phyloP scores from a whole-genome alignment of 2,329 filamentous ascomycete genomes.

The Daldinia sp. region DNA sequence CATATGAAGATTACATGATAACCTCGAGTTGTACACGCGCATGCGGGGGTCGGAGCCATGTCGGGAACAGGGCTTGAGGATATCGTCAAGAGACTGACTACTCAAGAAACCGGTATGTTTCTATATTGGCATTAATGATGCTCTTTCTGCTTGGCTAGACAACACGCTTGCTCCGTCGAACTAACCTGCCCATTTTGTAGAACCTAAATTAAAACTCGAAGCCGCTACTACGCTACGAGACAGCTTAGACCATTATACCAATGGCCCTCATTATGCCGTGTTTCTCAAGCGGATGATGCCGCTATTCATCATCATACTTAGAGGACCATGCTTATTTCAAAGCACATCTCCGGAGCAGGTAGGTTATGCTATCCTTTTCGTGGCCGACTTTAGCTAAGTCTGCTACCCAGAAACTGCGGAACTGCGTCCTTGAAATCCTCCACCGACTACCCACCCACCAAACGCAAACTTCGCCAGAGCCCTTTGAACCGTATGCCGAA shows the following conservation, averaged over 20 bases:
- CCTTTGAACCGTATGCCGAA: constrained; percentile 85
- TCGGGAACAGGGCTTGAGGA: constrained; percentile 68
- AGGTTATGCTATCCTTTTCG: constrained; percentile 29
- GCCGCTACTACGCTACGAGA: constrained; percentile 89
- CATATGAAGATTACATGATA: constrained; percentile 39
- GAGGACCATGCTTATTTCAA: constrained; percentile 87
- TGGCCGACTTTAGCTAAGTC: constrained; percentile 32
- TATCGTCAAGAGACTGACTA: constrained; percentile 67
- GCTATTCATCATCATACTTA: constrained; percentile 84
- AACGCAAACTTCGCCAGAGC: constrained; percentile 75
- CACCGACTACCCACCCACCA: constrained; percentile 79
- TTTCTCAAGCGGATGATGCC: constrained; percentile 92
- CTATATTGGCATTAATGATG: constrained; percentile 15
- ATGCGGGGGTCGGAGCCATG: constrained; percentile 63
- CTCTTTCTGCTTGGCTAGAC: not conserved
- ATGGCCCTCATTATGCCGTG: constrained; percentile 75
- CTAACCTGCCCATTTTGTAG: constrained; percentile 54
- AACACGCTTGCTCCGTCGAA: not conserved
- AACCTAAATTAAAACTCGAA: constrained; percentile 81
- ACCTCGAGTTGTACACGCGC: constrained; percentile 35
- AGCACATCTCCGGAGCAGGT: constrained; percentile 91
- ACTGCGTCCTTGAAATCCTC: constrained; percentile 92
- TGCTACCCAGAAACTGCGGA: constrained; percentile 77
- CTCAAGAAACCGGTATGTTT: constrained; percentile 62
- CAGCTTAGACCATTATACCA: constrained; percentile 87